Evolutionary conservation across 2,329 filamentous ascomycete genomes (phyloP).

Genomic region (Mycosphaerelloides madeirae): DNA sequence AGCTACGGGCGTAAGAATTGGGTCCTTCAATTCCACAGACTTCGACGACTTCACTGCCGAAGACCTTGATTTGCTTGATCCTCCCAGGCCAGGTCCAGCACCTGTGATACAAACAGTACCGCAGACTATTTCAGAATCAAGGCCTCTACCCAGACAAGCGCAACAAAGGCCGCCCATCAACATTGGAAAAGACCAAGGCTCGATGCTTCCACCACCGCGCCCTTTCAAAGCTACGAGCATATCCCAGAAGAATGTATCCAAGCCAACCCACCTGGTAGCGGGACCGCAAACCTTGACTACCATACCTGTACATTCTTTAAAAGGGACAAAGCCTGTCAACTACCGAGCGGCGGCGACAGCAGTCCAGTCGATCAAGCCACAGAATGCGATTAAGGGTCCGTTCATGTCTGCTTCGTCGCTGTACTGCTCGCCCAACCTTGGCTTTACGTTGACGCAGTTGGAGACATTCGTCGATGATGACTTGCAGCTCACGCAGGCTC

Average conservation of each 20-base stretch:
- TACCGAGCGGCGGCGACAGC: too few relatives aligned
- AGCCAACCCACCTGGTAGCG: too few relatives aligned
- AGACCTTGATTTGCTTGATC: slow-evolving; percentile 36
- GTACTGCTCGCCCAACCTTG: slow-evolving; percentile 20
- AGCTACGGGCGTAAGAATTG: slow-evolving; percentile 9
- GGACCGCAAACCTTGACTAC: too few relatives aligned
- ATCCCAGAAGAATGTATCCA: too few relatives aligned
- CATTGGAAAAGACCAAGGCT: too few relatives aligned
- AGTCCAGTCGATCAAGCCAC: slow-evolving; percentile 1
- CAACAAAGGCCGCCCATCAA: not conserved
- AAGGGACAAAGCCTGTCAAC: too few relatives aligned
- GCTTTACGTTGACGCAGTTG: slow-evolving; percentile 31
- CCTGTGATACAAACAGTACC: slow-evolving; percentile 2
- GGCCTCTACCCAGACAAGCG: not conserved
- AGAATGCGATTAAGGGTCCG: slow-evolving; percentile 12
- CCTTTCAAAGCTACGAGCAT: too few relatives aligned
- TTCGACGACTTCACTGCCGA: slow-evolving; percentile 34
- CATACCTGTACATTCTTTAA: too few relatives aligned
- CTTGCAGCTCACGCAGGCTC: slow-evolving; percentile 31
- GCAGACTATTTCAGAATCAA: too few relatives aligned
- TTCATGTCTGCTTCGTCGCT: slow-evolving; percentile 18
- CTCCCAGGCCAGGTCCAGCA: slow-evolving; percentile 7
- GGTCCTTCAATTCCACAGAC: slow-evolving; percentile 37
- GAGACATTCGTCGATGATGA: slow-evolving; percentile 33
- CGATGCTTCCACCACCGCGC: not conserved